These are phyloP conservation scores for Pistacia atlantica DNA, from an alignment of 345 rosid species.

Conservation along the genomic window DNA sequence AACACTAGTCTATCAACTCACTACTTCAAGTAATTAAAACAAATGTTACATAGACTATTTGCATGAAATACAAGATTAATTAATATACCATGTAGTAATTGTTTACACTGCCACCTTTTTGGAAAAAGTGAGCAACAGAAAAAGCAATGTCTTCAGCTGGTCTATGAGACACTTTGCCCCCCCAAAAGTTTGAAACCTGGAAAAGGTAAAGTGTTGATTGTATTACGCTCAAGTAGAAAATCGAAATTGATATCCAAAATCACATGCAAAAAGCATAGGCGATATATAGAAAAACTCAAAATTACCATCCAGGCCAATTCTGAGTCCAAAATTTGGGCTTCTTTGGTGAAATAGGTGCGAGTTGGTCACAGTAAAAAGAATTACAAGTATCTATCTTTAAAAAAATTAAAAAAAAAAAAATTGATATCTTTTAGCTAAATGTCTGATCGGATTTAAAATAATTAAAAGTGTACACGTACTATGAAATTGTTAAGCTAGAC, in stretches of 20 bases:
- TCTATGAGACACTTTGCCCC: conserved; percentile 77
- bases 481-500: neutral
- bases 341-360: conserved; percentile 69
- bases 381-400: conserved; percentile 82
- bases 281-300: neutral
- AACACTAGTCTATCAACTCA: neutral
- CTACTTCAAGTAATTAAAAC: neutral
- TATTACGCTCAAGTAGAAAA: conserved; percentile 7
- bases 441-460: neutral
- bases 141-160: conserved; percentile 88
- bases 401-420: conserved; percentile 5
- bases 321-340: conserved; percentile 99
- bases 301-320: conserved; percentile 99
- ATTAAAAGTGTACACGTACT: too few species aligned
- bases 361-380: conserved; percentile 82
- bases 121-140: conserved; percentile 88
- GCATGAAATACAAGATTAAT: conserved; percentile 13
- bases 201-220: neutral
- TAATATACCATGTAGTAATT: conserved; percentile 85
- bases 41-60: neutral
- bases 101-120: conserved; percentile 86
- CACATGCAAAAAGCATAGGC: neutral
- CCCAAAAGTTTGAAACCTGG: conserved; percentile 93
- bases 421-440: neutral
- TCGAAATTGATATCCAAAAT: neutral